Evolutionary conservation across 1,284 basidiomycete species (phyloP).

Genomic region (Heterobasidion occidentale): DNA sequence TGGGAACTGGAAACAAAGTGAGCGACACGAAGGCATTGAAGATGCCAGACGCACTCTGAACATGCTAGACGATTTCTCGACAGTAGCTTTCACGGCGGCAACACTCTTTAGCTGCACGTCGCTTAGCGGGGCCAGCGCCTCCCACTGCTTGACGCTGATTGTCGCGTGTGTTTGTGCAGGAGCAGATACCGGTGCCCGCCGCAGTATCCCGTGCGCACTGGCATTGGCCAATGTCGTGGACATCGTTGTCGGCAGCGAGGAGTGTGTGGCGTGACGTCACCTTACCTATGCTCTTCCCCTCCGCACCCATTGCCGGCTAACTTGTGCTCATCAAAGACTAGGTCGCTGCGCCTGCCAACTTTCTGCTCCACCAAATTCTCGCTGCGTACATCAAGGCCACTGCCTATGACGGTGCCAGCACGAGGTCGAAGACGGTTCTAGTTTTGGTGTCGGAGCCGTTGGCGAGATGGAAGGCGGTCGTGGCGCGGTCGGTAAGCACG

Average conservation of each 20-base stretch:
- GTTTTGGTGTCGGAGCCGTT: slow-evolving; percentile 51
- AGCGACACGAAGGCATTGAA: not conserved
- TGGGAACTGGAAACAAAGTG: slow-evolving; percentile 1
- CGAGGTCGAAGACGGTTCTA: slow-evolving; percentile 32
- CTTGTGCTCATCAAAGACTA: slow-evolving; percentile 59
- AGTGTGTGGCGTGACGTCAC: too few species aligned
- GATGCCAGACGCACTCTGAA: slow-evolving; percentile 48
- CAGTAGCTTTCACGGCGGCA: slow-evolving; percentile 51
- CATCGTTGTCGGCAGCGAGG: too few species aligned
- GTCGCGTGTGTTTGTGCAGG: too few species aligned
- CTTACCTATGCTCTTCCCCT: too few species aligned
- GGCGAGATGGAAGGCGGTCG: slow-evolving; percentile 52
- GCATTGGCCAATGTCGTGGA: too few species aligned
- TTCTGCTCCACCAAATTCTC: slow-evolving; percentile 48
- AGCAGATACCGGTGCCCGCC: too few species aligned
- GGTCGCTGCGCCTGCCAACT: slow-evolving; percentile 57
- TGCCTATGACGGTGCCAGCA: slow-evolving; percentile 15
- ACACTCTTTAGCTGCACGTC: slow-evolving; percentile 69
- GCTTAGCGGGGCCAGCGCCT: slow-evolving; percentile 66
- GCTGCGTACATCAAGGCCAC: slow-evolving; percentile 37
- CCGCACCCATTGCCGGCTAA: slow-evolving; percentile 20
- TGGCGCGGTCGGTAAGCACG: slow-evolving; percentile 47
- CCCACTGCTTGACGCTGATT: slow-evolving; percentile 85
- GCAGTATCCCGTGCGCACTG: too few species aligned
- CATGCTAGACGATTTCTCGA: slow-evolving; percentile 56